Percentiles rank a stretch among this genome's conserved stretches.
phyloP scores from a whole-genome alignment of 768 basidiomycete species.

The Panellus pusillus region DNA sequence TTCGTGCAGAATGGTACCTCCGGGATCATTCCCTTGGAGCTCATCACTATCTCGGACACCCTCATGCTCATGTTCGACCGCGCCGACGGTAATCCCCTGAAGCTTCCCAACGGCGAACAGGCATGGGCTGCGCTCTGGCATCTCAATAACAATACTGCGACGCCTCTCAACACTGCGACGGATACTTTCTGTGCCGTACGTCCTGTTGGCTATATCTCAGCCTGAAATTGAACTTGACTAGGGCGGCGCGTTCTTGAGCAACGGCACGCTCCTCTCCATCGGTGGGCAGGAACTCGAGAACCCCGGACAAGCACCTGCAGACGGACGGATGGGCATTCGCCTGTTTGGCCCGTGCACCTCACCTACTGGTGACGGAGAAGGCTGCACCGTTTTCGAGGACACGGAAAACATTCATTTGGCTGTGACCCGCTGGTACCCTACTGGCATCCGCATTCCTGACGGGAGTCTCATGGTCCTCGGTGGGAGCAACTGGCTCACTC shows the following conservation, averaged over 20 bases:
- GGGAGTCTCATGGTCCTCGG: slow-evolving; percentile 25
- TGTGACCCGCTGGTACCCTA: slow-evolving; percentile 21
- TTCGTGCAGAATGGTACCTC: slow-evolving; percentile 18
- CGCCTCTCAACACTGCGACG: slow-evolving; percentile 6
- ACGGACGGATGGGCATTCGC: slow-evolving; percentile 18
- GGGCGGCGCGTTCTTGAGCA: slow-evolving; percentile 15
- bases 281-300: slow-evolving; percentile 2
- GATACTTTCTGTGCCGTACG: slow-evolving; percentile 11
- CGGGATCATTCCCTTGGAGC: slow-evolving; percentile 14
- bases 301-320: neutral
- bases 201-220: too few relatives aligned
- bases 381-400: slow-evolving; percentile 24
- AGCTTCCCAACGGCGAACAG: slow-evolving; percentile 5
- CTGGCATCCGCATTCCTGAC: slow-evolving; percentile 14
- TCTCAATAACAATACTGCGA: slow-evolving; percentile 15
- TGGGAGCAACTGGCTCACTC: slow-evolving; percentile 34
- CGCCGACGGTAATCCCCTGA: slow-evolving; percentile 13
- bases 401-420: slow-evolving; percentile 14
- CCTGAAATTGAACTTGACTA: too few relatives aligned
- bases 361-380: slow-evolving; percentile 12
- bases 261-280: slow-evolving; percentile 16
- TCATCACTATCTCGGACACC: slow-evolving; percentile 17
- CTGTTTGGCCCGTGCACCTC: slow-evolving; percentile 22
- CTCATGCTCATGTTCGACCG: slow-evolving; percentile 17
- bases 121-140: slow-evolving; percentile 19